phyloP scores from a whole-genome alignment of 2,329 filamentous ascomycete species.

The Gliomastix tumulicola region DNA sequence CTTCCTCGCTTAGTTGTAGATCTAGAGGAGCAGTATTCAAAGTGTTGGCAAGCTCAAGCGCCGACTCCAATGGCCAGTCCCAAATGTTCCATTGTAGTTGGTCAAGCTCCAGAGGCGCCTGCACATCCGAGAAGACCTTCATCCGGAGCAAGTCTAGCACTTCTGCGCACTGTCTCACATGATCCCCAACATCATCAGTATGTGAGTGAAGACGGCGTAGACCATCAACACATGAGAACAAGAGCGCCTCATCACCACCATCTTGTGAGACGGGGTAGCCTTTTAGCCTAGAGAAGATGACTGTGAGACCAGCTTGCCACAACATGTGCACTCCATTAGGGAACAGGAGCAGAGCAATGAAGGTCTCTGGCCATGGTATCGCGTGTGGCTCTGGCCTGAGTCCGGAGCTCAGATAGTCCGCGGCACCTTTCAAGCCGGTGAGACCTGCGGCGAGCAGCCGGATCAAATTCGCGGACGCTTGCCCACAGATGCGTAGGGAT shows the following conservation, averaged over 20 bases:
- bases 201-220: slow-evolving; percentile 5
- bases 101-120: slow-evolving; percentile 5
- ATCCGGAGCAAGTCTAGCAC: slow-evolving; percentile 10
- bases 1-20: too few relatives aligned
- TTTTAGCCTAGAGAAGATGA: slow-evolving; percentile 14
- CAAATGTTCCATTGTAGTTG: slow-evolving; percentile 16
- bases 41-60: slow-evolving; percentile 13
- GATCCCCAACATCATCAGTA: slow-evolving; percentile 7
- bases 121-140: slow-evolving; percentile 10
- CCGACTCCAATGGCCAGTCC: slow-evolving; percentile 17
- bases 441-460: background rate
- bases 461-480: slow-evolving; percentile 7
- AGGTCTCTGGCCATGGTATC: too few relatives aligned
- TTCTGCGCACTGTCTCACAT: slow-evolving; percentile 11
- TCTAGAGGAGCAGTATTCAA: slow-evolving; percentile 13
- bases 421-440: too few relatives aligned
- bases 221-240: slow-evolving; percentile 8
- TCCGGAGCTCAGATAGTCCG: background rate
- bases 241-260: slow-evolving; percentile 7
- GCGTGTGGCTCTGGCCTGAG: too few relatives aligned
- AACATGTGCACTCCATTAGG: slow-evolving; percentile 16
- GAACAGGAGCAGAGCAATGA: slow-evolving; percentile 9
- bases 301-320: slow-evolving; percentile 14
- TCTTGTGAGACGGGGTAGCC: slow-evolving; percentile 5
- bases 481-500: slow-evolving; percentile 9